These are phyloP conservation scores for Pseudogymnoascus destructans DNA, from an alignment of 2,329 filamentous ascomycete species.

Conservation along the genomic window DNA sequence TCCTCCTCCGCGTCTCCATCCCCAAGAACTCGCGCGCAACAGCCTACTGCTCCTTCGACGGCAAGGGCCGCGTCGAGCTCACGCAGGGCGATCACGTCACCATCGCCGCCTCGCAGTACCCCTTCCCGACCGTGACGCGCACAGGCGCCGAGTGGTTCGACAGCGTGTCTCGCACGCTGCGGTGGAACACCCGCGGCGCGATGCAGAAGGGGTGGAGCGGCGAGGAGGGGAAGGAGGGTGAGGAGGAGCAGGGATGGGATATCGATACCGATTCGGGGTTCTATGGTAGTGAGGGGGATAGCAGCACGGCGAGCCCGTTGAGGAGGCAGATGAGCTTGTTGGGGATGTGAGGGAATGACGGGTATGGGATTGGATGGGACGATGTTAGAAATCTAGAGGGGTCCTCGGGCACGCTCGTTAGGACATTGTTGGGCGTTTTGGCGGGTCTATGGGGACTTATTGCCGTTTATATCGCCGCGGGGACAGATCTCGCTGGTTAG, in stretches of 20 bases:
- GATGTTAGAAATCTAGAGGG: background rate
- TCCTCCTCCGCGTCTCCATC: constrained; percentile 79
- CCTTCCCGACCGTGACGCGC: constrained; percentile 89
- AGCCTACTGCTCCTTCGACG: constrained; percentile 94
- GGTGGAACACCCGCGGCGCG: constrained; percentile 90
- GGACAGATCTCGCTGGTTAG: background rate
- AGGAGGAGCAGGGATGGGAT: constrained; percentile 62
- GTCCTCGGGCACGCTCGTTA: constrained; percentile 1
- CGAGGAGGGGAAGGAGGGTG: constrained; percentile 28
- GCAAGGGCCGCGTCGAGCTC: constrained; percentile 88
- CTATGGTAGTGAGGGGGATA: constrained; percentile 61
- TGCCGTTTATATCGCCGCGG: background rate
- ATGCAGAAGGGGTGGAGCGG: constrained; percentile 68
- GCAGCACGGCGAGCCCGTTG: constrained; percentile 52
- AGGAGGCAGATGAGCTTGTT: constrained; percentile 62
- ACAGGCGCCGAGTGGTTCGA: constrained; percentile 93
- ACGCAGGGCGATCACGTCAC: constrained; percentile 91
- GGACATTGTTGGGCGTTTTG: constrained; percentile 1
- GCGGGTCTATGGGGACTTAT: background rate
- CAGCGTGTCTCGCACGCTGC: constrained; percentile 77
- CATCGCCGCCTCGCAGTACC: constrained; percentile 89
- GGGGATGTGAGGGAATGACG: constrained; percentile 32
- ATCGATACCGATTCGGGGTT: constrained; percentile 78
- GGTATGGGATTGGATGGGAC: background rate
- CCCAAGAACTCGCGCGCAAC: constrained; percentile 77